These are phyloP conservation scores for Protomyces gravidus DNA, from an alignment of 1,139 yeast species.

Conservation along the genomic window DNA sequence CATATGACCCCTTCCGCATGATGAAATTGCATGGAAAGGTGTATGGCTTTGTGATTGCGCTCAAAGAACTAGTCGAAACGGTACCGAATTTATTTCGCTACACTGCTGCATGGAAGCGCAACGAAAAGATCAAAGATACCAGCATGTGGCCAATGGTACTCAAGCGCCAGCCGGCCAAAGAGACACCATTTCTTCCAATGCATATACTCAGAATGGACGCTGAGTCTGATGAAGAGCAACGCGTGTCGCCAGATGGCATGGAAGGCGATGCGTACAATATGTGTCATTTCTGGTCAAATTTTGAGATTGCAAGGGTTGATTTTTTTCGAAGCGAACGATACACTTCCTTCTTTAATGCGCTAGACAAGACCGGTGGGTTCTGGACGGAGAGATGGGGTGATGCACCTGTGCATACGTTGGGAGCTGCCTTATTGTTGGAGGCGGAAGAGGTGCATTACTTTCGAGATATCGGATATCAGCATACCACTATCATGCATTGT, in stretches of 20 bases:
- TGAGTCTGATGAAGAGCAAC: conserved; percentile 32
- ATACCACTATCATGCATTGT: conserved; percentile 75
- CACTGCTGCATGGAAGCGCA: conserved; percentile 59
- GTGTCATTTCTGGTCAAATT: conserved; percentile 92
- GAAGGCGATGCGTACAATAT: conserved; percentile 62
- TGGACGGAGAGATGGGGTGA: conserved; percentile 92
- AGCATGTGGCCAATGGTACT: conserved; percentile 45
- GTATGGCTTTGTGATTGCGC: conserved; percentile 77
- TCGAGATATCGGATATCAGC: conserved; percentile 83
- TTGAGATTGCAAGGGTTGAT: conserved; percentile 79
- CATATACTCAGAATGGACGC: conserved; percentile 12
- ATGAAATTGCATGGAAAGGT: conserved; percentile 67
- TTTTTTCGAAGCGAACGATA: conserved; percentile 63
- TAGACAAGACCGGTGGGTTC: conserved; percentile 74
- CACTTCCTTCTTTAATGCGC: conserved; percentile 57
- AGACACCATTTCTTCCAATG: conserved; percentile 28
- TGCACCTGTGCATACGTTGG: conserved; percentile 86
- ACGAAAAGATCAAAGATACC: conserved; percentile 49
- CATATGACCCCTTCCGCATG: conserved; percentile 82
- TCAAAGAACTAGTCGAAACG: conserved; percentile 70
- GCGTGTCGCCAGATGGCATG: conserved; percentile 33
- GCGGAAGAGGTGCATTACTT: conserved; percentile 74
- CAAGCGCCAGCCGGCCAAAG: conserved; percentile 37
- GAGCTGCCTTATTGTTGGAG: conserved; percentile 66
- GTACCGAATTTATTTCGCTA: conserved; percentile 73